A percentile compares a stretch with the other conserved stretches of the same genome.
These are phyloP conservation scores for Sugiyamaella smithiae DNA, from an alignment of 805 yeast species.

Conservation along the genomic window DNA sequence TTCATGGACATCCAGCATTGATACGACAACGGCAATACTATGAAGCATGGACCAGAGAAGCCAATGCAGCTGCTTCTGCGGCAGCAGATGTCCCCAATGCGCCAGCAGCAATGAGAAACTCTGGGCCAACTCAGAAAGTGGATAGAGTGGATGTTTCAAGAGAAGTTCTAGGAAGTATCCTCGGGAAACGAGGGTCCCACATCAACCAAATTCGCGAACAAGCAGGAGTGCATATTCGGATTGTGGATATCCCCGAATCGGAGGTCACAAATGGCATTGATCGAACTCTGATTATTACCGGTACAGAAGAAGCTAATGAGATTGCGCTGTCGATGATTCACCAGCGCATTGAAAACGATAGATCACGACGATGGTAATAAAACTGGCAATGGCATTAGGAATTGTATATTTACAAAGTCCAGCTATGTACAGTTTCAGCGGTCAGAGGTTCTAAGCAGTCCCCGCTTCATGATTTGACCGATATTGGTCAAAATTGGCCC, in stretches of 20 bases:
- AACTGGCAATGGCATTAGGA: neutral
- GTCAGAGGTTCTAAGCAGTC: no score
- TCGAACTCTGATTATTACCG: constrained; percentile 27
- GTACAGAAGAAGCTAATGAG: constrained; percentile 27
- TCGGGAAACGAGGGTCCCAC: constrained; percentile 83
- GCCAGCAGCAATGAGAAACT: constrained; percentile 7
- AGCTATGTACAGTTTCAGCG: no score
- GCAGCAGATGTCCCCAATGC: constrained; percentile 8
- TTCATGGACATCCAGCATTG: constrained; percentile 25
- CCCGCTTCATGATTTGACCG: no score
- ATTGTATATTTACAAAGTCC: no score
- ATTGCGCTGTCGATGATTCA: constrained; percentile 31
- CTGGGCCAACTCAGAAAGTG: constrained; percentile 6
- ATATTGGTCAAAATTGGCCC: no score
- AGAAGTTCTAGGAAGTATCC: constrained; percentile 75
- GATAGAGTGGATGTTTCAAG: constrained; percentile 64
- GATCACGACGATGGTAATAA: constrained; percentile 2
- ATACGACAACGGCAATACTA: constrained; percentile 20
- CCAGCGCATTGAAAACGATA: constrained; percentile 13
- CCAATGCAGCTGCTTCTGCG: constrained; percentile 17
- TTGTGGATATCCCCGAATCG: constrained; percentile 43
- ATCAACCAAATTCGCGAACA: constrained; percentile 72
- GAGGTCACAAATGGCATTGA: constrained; percentile 24
- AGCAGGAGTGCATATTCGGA: constrained; percentile 72
- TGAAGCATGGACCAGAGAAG: constrained; percentile 13